These are phyloP conservation scores for Neurospora intermedia DNA, from an alignment of 495 filamentous ascomycete species.

Conservation along the genomic window DNA sequence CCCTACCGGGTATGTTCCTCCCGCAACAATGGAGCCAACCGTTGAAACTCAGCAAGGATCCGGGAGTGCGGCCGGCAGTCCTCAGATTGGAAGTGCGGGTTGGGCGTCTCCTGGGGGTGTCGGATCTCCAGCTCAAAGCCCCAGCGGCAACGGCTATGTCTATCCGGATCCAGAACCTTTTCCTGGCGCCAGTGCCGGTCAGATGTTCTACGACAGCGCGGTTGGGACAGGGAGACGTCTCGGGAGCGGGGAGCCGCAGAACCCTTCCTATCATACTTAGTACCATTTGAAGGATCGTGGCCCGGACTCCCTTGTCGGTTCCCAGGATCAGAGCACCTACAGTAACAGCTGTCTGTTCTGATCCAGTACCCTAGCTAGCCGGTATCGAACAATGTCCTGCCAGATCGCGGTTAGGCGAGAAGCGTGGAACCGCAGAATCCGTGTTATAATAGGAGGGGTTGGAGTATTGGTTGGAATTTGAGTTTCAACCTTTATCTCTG, in stretches of 20 bases:
- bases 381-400: neutral
- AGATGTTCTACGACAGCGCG: constrained; percentile 56
- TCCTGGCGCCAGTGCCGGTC: constrained; percentile 46
- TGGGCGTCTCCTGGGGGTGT: constrained; percentile 65
- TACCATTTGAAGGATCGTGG: constrained; percentile 24
- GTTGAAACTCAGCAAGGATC: constrained; percentile 59
- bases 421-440: neutral
- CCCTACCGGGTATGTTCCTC: constrained; percentile 67
- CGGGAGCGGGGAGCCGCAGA: constrained; percentile 58
- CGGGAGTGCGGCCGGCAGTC: constrained; percentile 57
- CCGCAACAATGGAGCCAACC: constrained; percentile 80
- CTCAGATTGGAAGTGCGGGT: constrained; percentile 60
- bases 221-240: constrained; percentile 44
- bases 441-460: neutral
- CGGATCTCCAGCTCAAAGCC: constrained; percentile 53
- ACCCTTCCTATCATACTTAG: constrained; percentile 34
- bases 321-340: constrained; percentile 14
- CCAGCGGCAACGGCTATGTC: constrained; percentile 45
- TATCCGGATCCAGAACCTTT: constrained; percentile 61
- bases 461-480: neutral
- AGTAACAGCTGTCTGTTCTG: neutral
- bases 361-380: neutral
- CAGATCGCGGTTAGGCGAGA: neutral
- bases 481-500: neutral
- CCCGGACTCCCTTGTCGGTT: constrained; percentile 31